Conservation (phyloP, 345 rosid species). For the Eucalyptus victrix region DNA sequence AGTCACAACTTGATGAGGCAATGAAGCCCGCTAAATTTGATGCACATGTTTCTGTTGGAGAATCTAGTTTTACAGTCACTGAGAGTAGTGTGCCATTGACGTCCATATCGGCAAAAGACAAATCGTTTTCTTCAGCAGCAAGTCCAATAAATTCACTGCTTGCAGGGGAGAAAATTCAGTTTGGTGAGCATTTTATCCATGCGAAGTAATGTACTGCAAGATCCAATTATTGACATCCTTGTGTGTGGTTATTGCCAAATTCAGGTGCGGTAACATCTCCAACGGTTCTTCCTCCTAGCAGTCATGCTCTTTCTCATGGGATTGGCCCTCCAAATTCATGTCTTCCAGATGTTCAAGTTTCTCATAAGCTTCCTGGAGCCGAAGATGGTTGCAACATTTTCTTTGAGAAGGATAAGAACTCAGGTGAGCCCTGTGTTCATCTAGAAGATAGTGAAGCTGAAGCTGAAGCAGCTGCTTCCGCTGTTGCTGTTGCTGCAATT, state of each 20-base stretch:
- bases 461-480: constrained; percentile 92
- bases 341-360: constrained; percentile 30
- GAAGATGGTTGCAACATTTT: constrained; percentile 47
- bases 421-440: constrained; percentile 34
- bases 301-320: constrained; percentile 34
- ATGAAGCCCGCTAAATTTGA: constrained; percentile 74
- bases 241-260: not conserved
- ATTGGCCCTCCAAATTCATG: constrained; percentile 48
- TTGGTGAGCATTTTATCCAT: constrained; percentile 39
- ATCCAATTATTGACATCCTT: not conserved
- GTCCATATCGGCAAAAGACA: constrained; percentile 46
- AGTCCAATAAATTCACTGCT: constrained; percentile 79
- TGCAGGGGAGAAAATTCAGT: constrained; percentile 94
- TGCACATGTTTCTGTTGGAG: constrained; percentile 56
- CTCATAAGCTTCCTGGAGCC: constrained; percentile 22
- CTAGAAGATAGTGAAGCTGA: constrained; percentile 64
- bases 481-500: constrained; percentile 89
- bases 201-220: not conserved
- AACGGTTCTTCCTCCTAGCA: constrained; percentile 44
- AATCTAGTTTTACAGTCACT: constrained; percentile 30
- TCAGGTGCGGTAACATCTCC: constrained; percentile 96
- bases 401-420: constrained; percentile 59
- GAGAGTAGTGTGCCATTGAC: constrained; percentile 40
- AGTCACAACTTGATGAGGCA: constrained; percentile 86
- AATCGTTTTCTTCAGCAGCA: constrained; percentile 46